Conservation (phyloP, 441 rosid species). For the Eutrema salsugineum region DNA sequence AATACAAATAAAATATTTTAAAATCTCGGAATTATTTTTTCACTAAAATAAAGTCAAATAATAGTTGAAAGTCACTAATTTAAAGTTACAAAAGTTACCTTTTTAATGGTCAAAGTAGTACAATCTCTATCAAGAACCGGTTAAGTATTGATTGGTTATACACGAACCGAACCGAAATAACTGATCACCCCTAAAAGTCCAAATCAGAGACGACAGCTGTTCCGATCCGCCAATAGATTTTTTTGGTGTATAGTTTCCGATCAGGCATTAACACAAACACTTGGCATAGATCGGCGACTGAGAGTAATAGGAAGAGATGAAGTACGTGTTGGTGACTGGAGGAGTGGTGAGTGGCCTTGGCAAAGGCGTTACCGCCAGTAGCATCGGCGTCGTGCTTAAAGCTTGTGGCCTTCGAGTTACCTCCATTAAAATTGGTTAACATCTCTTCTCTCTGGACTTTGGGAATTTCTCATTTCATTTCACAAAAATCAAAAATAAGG, state of each 20-base stretch:
- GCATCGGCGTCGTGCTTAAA: constrained; percentile 74
- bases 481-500: neutral
- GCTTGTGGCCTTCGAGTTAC: constrained; percentile 76
- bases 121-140: no score
- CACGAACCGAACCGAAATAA: no score
- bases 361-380: constrained; percentile 79
- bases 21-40: no score
- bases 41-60: no score
- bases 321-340: constrained; percentile 72
- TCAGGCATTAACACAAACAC: neutral
- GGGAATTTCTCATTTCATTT: constrained; percentile 4
- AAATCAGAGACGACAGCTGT: no score
- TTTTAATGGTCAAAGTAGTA: no score
- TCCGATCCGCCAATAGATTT: no score
- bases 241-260: neutral
- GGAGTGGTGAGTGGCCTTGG: constrained; percentile 85
- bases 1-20: no score
- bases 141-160: no score
- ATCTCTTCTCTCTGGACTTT: neutral
- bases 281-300: neutral
- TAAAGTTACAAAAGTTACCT: no score
- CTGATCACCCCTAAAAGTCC: no score
- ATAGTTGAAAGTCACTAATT: no score
- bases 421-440: constrained; percentile 66
- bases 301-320: constrained; percentile 38